A percentile compares a stretch with the other conserved stretches of the same genome.
Evolutionary conservation across 108 stramenopile species (phyloP).

Genomic region (Fistulifera pelliculosa): DNA sequence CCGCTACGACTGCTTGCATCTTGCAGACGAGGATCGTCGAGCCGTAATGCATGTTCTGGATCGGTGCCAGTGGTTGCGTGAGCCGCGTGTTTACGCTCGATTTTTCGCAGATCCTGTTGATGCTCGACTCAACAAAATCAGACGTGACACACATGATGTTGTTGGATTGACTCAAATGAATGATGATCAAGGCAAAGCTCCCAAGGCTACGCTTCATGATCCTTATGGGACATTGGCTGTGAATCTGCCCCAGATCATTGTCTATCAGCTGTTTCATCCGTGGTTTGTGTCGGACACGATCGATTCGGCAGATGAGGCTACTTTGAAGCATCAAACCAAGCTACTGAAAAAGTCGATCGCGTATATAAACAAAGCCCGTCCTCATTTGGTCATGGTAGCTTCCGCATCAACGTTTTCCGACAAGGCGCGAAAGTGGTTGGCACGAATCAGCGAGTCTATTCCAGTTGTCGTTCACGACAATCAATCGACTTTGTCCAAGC

Average conservation of each 20-base stretch:
- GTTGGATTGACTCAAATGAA: constrained; percentile 76
- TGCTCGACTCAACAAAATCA: constrained; percentile 25
- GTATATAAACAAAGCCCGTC: constrained; percentile 60
- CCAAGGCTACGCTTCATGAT: constrained; percentile 32
- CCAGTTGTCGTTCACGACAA: constrained; percentile 68
- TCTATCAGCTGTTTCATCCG: constrained; percentile 59
- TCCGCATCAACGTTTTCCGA: constrained; percentile 28
- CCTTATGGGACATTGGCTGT: constrained; percentile 26
- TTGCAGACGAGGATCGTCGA: constrained; percentile 50
- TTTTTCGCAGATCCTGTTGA: constrained; percentile 57
- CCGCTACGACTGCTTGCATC: not conserved
- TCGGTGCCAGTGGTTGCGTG: constrained; percentile 47
- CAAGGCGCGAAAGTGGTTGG: constrained; percentile 55
- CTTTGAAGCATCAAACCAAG: constrained; percentile 40
- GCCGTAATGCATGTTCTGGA: constrained; percentile 74
- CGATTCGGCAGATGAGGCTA: constrained; percentile 24
- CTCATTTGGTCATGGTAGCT: constrained; percentile 68
- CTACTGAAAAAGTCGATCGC: constrained; percentile 62
- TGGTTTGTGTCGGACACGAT: constrained; percentile 21
- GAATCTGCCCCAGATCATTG: constrained; percentile 28
- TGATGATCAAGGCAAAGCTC: constrained; percentile 70
- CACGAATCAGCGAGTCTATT: constrained; percentile 72
- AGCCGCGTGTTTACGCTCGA: constrained; percentile 63
- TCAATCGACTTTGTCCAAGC: constrained; percentile 44
- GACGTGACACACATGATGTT: constrained; percentile 50